These are phyloP conservation scores for Malus orientalis DNA, from an alignment of 306 rosid species.

Conservation along the genomic window DNA sequence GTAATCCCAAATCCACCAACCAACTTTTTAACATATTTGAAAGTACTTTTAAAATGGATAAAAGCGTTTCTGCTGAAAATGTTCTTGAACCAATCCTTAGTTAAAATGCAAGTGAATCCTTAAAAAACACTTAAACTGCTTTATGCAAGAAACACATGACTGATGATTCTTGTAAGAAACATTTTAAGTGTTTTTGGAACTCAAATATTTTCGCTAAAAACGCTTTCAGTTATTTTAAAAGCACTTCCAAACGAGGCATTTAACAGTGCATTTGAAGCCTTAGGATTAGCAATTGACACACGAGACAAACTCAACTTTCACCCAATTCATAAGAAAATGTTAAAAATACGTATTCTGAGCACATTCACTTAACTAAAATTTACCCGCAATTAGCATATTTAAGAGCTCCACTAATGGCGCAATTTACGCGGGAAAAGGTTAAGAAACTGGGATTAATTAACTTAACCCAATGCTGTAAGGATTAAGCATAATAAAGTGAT, in stretches of 20 bases:
- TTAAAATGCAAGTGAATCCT: too few relatives aligned
- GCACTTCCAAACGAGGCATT: rapidly evolving
- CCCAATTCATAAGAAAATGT: not conserved
- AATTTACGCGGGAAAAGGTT: conserved; percentile 20
- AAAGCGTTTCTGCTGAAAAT: too few relatives aligned
- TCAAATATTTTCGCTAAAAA: too few relatives aligned
- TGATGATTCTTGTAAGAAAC: too few relatives aligned
- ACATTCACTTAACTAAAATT: conserved; percentile 1
- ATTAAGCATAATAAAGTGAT: not conserved
- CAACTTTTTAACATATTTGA: too few relatives aligned
- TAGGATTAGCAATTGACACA: not conserved
- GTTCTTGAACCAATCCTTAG: too few relatives aligned
- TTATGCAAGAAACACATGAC: too few relatives aligned
- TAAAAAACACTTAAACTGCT: too few relatives aligned
- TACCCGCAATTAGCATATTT: not conserved
- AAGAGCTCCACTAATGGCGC: conserved; percentile 18
- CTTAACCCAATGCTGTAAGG: not conserved
- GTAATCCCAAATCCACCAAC: not conserved
- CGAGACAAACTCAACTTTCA: conserved; percentile 23
- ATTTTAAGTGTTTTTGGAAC: too few relatives aligned
- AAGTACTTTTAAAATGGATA: too few relatives aligned
- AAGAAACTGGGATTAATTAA: conserved; percentile 12
- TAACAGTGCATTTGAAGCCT: not conserved
- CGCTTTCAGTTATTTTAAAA: too few relatives aligned
- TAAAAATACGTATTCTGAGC: not conserved